Evolutionary conservation across 805 yeast genomes (phyloP).

Genomic region (Cyberlindnera japonica): DNA sequence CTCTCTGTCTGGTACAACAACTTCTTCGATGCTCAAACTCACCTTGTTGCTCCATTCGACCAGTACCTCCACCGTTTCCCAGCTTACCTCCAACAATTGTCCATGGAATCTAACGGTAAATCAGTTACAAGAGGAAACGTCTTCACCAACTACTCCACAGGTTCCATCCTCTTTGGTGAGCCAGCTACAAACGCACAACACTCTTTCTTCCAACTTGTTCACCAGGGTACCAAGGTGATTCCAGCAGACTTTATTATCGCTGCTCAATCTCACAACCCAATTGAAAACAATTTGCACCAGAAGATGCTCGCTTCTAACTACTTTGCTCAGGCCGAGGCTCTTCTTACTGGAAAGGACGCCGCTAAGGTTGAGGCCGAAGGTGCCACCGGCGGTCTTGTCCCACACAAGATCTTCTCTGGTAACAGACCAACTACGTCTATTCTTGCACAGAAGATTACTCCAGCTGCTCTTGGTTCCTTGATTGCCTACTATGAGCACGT

Average conservation of each 20-base stretch:
- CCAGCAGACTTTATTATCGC: constrained; percentile 97
- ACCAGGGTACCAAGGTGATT: constrained; percentile 97
- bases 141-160: constrained; percentile 93
- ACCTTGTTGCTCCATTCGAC: constrained; percentile 97
- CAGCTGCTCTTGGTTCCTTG: constrained; percentile 92
- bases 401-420: constrained; percentile 96
- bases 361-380: constrained; percentile 86
- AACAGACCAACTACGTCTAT: constrained; percentile 99
- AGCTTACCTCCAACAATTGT: constrained; percentile 96
- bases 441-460: constrained; percentile 92
- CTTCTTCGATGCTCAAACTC: constrained; percentile 97
- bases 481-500: constrained; percentile 98
- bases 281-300: constrained; percentile 91
- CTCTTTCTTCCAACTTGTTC: constrained; percentile 98
- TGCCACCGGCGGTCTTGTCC: constrained; percentile 77
- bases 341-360: constrained; percentile 91
- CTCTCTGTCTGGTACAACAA: constrained; percentile 98
- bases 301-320: constrained; percentile 98
- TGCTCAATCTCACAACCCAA: constrained; percentile 97
- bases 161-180: constrained; percentile 94
- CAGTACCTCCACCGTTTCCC: constrained; percentile 99
- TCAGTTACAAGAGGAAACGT: constrained; percentile 90
- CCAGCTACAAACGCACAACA: constrained; percentile 99
- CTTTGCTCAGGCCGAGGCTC: constrained; percentile 97
- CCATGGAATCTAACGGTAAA: constrained; percentile 99